These are phyloP conservation scores for Pseudogymnoascus sp. DNA, from an alignment of 2,329 filamentous ascomycete genomes.

Conservation along the genomic window DNA sequence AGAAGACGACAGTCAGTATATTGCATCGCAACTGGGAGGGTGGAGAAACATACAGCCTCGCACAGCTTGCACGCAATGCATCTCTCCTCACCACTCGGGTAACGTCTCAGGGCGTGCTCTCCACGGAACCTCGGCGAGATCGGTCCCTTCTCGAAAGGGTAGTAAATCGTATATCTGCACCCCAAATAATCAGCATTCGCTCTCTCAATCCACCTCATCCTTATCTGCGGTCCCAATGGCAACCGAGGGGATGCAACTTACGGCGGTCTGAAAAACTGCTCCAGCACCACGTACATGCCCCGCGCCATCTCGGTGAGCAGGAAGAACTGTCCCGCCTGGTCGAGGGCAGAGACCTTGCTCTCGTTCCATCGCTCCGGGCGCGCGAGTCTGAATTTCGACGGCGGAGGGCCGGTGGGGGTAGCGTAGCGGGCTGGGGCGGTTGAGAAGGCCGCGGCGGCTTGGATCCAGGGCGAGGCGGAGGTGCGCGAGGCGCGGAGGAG, in stretches of 20 bases:
- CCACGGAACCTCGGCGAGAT: conserved; percentile 97
- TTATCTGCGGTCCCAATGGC: conserved; percentile 7
- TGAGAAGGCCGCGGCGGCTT: conserved; percentile 22
- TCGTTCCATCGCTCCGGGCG: conserved; percentile 73
- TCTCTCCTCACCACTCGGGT: conserved; percentile 94
- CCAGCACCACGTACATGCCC: conserved; percentile 95
- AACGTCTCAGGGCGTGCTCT: conserved; percentile 92
- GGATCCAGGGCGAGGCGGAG: conserved; percentile 11
- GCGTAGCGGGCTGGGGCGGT: conserved; percentile 33
- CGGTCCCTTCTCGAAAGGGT: conserved; percentile 97
- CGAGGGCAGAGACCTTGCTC: conserved; percentile 66
- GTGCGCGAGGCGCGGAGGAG: conserved; percentile 23
- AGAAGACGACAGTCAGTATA: conserved; percentile 15
- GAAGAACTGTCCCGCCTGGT: conserved; percentile 89
- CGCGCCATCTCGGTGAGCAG: conserved; percentile 91
- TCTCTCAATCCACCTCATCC: background rate
- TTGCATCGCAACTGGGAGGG: too few species aligned
- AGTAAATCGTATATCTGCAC: conserved; percentile 89
- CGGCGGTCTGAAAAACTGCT: conserved; percentile 98
- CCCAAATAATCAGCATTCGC: conserved; percentile 12
- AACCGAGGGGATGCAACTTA: conserved; percentile 42
- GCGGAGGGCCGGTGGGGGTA: conserved; percentile 70
- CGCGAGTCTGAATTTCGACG: conserved; percentile 71
- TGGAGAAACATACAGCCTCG: conserved; percentile 60
- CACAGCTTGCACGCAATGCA: conserved; percentile 99